Base-by-base conservation (phyloP, 164 flowering plant genomes). In the Vitis rotundifolia region DNA sequence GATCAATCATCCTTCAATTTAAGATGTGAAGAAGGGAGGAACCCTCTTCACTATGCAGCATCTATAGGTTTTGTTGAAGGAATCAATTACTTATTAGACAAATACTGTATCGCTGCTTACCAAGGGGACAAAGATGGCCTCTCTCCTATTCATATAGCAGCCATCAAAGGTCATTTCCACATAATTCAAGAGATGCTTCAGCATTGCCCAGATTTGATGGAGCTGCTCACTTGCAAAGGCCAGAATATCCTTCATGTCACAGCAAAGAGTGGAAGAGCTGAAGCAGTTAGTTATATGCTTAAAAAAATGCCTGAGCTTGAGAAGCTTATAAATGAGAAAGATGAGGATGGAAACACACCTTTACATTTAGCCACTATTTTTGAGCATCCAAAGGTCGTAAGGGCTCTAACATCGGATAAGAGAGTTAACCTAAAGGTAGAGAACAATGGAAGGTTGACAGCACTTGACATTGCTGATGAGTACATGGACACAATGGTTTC, bases 1-100 rank as follows among this genome's bases (percentile, higher is more conserved):
- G 31, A 53, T 3, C 70, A 22, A n/a, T 44, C 49, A 12, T 37
- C 19, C 5, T 29, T 66, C 26, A 6, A 65, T n/a, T 2, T 26
- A 16, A 61, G 48, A 55, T 18, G 26, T 29, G 57, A 61, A 8
- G 58, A 63, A 9, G 72, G 62, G 13, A 16, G 64, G 48, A 67
- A 26, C 49, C 72, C 75, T 1, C 72, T 76, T 49, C 75, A 72
- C 16, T 73, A 15, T 10, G 75, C 79, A 31, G 79, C 71, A 37
- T 56, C 65, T 15, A n/a, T 37, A 8, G 75, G 69, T n/a, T 56
- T 26, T 29, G 6, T 48, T 12, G 71, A 69, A 9, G 76, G 73
- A 22, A 22, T 22, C 26, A 22, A 0, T 22, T 22, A 22, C 26
- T 22, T 22, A 1, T 22, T 22, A 22, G 26, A 22, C 26, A 22